Percentiles rank a stretch among this genome's conserved stretches.
These are phyloP conservation scores for Mycena leptocephala DNA, from an alignment of 768 basidiomycete genomes.

Conservation along the genomic window DNA sequence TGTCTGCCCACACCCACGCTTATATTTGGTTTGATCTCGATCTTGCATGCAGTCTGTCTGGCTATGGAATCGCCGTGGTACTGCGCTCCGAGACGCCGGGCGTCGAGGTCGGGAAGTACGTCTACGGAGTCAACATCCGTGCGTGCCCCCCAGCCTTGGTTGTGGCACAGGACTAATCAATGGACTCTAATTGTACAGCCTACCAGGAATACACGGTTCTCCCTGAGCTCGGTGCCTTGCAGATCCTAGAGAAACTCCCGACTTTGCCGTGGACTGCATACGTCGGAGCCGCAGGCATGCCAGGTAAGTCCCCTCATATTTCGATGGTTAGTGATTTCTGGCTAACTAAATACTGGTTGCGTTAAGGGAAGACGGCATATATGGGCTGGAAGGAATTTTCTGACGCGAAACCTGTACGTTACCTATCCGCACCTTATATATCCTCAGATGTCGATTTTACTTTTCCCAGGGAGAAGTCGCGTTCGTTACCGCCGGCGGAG, in stretches of 20 bases:
- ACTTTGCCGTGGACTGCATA: conserved; percentile 43
- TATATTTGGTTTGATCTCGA: neutral
- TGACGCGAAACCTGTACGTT: conserved; percentile 28
- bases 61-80: conserved; percentile 40
- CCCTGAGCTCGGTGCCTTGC: neutral
- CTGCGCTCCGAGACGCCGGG: conserved; percentile 38
- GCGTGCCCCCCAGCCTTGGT: neutral
- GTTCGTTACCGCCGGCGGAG: neutral
- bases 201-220: conserved; percentile 1
- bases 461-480: neutral
- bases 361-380: conserved; percentile 46
- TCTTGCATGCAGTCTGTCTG: conserved; percentile 31
- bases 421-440: too few relatives aligned
- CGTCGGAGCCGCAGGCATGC: conserved; percentile 69
- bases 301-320: conserved; percentile 49
- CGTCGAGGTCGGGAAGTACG: conserved; percentile 48
- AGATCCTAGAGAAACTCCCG: neutral
- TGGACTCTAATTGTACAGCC: neutral
- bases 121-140: conserved; percentile 39
- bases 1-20: too few relatives aligned
- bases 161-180: neutral
- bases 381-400: conserved; percentile 42
- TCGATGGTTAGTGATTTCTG: neutral
- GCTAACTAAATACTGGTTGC: neutral
- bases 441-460: neutral